These are phyloP conservation scores for Moesziomyces globuligerus DNA, from an alignment of 1,284 basidiomycete species.

Conservation along the genomic window DNA sequence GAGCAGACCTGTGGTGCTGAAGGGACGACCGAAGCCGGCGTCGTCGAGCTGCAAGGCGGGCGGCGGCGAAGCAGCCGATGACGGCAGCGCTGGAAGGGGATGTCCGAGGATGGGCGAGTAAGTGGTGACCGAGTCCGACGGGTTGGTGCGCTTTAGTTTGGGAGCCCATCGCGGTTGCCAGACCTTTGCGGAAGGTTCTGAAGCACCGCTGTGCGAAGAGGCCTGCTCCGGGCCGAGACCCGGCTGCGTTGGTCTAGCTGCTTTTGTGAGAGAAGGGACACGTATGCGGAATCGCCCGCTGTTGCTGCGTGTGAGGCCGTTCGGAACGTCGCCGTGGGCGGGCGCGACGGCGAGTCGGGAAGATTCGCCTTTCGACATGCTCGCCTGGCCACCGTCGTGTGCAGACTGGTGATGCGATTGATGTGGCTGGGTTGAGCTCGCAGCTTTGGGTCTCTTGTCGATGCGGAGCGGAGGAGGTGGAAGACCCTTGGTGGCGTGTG, in stretches of 20 bases:
- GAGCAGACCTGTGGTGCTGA: slow-evolving; percentile 33
- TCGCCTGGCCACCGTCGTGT: background rate
- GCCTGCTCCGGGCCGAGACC: slow-evolving; percentile 1
- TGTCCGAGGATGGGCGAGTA: slow-evolving; percentile 20
- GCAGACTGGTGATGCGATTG: slow-evolving; percentile 1
- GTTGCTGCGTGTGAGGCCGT: slow-evolving; percentile 5
- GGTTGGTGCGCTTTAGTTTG: slow-evolving; percentile 23
- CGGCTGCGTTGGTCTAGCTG: slow-evolving; percentile 3
- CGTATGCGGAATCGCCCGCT: slow-evolving; percentile 32
- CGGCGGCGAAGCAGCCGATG: slow-evolving; percentile 20
- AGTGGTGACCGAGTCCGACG: slow-evolving; percentile 21
- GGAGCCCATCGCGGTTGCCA: slow-evolving; percentile 48
- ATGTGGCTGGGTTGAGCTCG: background rate
- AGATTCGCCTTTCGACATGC: background rate
- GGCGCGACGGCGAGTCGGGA: slow-evolving; percentile 2
- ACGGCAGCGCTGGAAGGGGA: slow-evolving; percentile 11
- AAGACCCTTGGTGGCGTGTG: slow-evolving; percentile 17
- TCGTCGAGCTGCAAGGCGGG: slow-evolving; percentile 37
- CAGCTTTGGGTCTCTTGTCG: slow-evolving; percentile 9
- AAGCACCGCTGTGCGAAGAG: background rate
- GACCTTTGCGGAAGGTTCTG: slow-evolving; percentile 1
- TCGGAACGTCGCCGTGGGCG: background rate
- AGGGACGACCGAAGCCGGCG: slow-evolving; percentile 25
- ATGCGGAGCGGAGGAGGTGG: slow-evolving; percentile 31
- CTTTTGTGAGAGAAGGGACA: slow-evolving; percentile 20